Percentiles rank a stretch among this genome's conserved stretches.
Evolutionary conservation across 2,329 filamentous ascomycete genomes (phyloP).

Genomic region (Helminthosporium solani): DNA sequence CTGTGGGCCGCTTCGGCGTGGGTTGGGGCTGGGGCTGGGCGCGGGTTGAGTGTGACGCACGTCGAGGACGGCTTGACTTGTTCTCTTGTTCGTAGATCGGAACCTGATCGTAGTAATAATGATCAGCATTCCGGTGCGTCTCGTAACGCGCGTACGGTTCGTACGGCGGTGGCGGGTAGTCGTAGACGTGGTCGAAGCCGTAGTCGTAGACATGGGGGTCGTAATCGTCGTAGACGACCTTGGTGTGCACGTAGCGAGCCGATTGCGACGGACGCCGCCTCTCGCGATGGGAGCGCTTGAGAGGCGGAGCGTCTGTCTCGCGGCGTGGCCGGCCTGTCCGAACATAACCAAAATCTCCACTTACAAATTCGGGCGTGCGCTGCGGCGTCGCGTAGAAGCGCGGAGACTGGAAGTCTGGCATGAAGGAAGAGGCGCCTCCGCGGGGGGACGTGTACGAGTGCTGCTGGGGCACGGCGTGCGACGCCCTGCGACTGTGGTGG

Average conservation of each 20-base stretch:
- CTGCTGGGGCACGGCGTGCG: slow-evolving; percentile 50
- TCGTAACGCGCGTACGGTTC: slow-evolving; percentile 54
- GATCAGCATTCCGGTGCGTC: slow-evolving; percentile 59
- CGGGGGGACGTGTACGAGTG: slow-evolving; percentile 42
- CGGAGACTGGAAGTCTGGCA: slow-evolving; percentile 42
- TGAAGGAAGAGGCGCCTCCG: slow-evolving; percentile 45
- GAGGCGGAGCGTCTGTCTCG: slow-evolving; percentile 41
- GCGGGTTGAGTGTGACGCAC: slow-evolving; percentile 55
- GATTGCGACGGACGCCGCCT: slow-evolving; percentile 54
- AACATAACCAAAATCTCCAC: slow-evolving; percentile 54
- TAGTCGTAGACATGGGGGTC: slow-evolving; percentile 48
- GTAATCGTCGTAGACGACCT: slow-evolving; percentile 56
- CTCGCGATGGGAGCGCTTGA: slow-evolving; percentile 45
- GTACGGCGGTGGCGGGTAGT: slow-evolving; percentile 46
- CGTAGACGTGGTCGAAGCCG: slow-evolving; percentile 47
- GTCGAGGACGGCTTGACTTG: slow-evolving; percentile 53
- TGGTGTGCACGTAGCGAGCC: slow-evolving; percentile 57
- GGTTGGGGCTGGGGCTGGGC: slow-evolving; percentile 46
- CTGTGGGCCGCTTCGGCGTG: slow-evolving; percentile 41
- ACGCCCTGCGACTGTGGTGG: slow-evolving; percentile 61
- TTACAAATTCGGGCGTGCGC: slow-evolving; percentile 65
- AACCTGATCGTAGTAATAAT: slow-evolving; percentile 51
- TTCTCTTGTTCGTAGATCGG: slow-evolving; percentile 48
- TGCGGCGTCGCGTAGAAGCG: slow-evolving; percentile 51
- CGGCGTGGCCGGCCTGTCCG: slow-evolving; percentile 44